Base-by-base conservation (phyloP, 164 flowering plant genomes). In the Echeveria elegans region DNA sequence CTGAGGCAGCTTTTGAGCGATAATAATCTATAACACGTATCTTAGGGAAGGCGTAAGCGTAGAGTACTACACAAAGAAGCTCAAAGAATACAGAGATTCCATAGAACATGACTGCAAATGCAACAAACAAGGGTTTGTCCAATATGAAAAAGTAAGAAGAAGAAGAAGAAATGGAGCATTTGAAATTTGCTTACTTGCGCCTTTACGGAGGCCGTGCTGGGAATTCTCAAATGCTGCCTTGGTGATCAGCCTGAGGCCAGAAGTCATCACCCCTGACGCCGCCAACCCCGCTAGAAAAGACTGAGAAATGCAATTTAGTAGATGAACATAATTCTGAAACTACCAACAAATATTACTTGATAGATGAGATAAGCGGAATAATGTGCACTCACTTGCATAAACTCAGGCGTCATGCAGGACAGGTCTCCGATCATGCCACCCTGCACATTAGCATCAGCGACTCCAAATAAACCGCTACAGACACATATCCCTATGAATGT, bases 381-480 rank as follows among this genome's bases (percentile, higher is more conserved):
- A 18, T 9, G 4, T 60, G 4, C 52, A 19, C 69, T 38, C 21
- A 90, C 97, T 63, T 90, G 94, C 34, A 88, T 63, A 32, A 88
- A 73, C 58, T 81, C 83, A 23, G 94, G 84, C 9, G 5, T 68
- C 94, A 90, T 90, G 65, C 74, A 81, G 26, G 92, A 86, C n/a
- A 88, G 79, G 68, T 88, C 97, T 38, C 94, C 94, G 68, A 82
- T 56, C 87, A 88, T 83, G 66, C 97, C 97, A 65, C 94, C 97
- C 59, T 84, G 87, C 34, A 77, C 88, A 75, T 75, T 75, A 68
- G 86, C 92, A 83, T 85, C 90, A 28, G 90, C 88, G 64, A 85
- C 52, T 36, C 97, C 97, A 76, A 90, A 85, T 62, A 76, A 76
- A 43, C 70, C 88, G 67, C 79, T 78, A 19, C 81, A 36, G 7